Evolutionary conservation across 257 asterid genomes (phyloP).

Genomic region (Paulownia fortunei): DNA sequence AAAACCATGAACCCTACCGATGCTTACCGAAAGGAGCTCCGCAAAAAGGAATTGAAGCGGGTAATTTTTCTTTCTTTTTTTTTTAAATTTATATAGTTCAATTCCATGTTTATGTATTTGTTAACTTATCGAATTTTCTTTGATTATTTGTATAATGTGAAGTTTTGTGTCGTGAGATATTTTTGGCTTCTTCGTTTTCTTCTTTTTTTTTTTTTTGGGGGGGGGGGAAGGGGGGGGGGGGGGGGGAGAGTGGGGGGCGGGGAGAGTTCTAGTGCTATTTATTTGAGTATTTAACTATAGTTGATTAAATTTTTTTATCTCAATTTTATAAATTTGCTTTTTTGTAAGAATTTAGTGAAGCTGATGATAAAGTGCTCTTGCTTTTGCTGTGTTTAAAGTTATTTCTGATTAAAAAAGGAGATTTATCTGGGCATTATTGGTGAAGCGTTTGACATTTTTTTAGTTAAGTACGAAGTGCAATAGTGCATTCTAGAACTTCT

Average conservation of each 20-base stretch:
- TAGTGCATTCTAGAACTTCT: background rate
- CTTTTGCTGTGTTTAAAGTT: background rate
- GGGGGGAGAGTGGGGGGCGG: too few species aligned
- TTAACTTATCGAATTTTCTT: background rate
- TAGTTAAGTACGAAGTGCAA: background rate
- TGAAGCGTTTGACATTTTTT: background rate
- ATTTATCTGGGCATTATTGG: background rate
- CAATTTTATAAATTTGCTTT: background rate
- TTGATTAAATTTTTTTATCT: background rate
- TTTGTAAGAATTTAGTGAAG: background rate
- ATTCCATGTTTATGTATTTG: background rate
- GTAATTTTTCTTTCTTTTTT: constrained; percentile 29
- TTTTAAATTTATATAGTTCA: background rate
- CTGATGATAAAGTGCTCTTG: background rate
- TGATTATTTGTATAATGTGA: background rate
- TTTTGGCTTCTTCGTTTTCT: background rate
- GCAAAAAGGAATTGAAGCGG: constrained; percentile 70
- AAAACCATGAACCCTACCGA: constrained; percentile 92
- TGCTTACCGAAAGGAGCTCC: constrained; percentile 71
- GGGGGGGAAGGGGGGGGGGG: too few species aligned
- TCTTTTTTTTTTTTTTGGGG: background rate
- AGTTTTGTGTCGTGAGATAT: background rate
- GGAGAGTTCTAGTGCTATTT: background rate
- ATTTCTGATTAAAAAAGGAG: background rate
- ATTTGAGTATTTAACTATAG: background rate